Base-by-base conservation (phyloP, 106 monocot genomes). In the Chionographis japonica region DNA sequence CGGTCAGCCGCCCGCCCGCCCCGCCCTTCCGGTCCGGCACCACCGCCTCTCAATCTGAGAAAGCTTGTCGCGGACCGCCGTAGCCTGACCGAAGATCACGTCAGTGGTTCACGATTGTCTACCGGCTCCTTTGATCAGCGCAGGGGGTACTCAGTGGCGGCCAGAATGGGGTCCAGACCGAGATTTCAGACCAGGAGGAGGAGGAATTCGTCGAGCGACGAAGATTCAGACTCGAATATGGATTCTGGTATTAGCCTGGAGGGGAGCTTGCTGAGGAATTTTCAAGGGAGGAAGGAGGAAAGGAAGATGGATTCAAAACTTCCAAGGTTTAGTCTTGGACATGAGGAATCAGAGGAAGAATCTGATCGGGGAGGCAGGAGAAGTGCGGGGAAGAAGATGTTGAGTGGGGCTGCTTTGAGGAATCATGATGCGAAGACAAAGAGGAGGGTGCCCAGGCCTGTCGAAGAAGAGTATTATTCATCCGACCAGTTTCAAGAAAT, bases 321-420 rank as follows among this genome's bases (percentile, higher is more conserved):
- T 68, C 56, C 57, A 3, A 85, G 62, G 49, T 66, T 79, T 57
- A 59, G 54, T 51, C 18, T 49, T 2, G 74, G 65, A 4, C 66
- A 74, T 8, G 73, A 52, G 66, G 75, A 75, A 54, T 39, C 14
- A 10, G 74, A 66, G 39, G 54, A 68, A 13, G 80, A 84, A 49
- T 57, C 64, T 6, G 74, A 71, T 12, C 27, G 5, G 27, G 62
- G 43, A 40, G 76, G 20, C 16, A 58, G 54, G 42, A 37, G 73
- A 51, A 55, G 6, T 18, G 17, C 16, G 8, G 71, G 64, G 52
- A 92, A 70, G 73, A 80, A 72, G 79, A 85, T 68, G 74, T 72
- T 77, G 59, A 92, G 89, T 53, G 52, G 77, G 17, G 89, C 89
- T 52, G 92, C 89, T 50, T 63, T 92, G 81, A 73, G 74, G 67